phyloP scores from a whole-genome alignment of 2,329 filamentous ascomycete species.

The Diaporthe velutina region DNA sequence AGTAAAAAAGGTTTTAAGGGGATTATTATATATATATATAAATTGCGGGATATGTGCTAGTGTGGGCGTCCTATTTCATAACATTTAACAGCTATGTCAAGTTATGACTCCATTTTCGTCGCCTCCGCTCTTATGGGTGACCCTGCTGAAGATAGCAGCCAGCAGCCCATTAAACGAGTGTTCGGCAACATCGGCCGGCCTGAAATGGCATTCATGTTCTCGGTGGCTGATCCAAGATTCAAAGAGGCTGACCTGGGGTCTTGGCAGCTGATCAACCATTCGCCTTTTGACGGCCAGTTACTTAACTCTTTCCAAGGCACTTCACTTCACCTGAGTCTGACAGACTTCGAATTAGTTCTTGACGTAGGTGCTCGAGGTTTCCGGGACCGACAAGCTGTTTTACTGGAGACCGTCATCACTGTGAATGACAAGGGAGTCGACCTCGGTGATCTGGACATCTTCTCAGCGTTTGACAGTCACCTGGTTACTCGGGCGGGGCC shows the following conservation, averaged over 20 bases:
- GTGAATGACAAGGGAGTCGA: not conserved
- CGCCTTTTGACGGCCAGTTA: not conserved
- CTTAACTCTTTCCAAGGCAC: not conserved
- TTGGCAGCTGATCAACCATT: not conserved
- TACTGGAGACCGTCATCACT: not conserved
- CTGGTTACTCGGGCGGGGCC: accelerated
- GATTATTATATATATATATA: too few species aligned
- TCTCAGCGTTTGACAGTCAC: not conserved
- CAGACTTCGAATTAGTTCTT: not conserved
- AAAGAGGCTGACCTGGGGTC: not conserved
- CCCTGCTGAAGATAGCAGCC: not conserved
- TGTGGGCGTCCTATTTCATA: too few species aligned
- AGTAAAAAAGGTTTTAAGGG: too few species aligned
- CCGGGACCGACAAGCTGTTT: not conserved
- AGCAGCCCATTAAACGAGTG: not conserved
- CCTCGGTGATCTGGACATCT: not conserved
- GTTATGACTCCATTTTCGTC: not conserved
- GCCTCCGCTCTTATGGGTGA: not conserved
- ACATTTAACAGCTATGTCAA: too few species aligned
- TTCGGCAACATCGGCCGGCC: not conserved
- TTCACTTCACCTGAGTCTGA: not conserved
- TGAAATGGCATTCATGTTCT: not conserved
- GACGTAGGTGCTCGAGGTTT: not conserved
- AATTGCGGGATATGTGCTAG: too few species aligned
- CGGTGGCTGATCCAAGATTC: not conserved